Evolutionary conservation across 345 rosid genomes (phyloP).

Genomic region (Linum tenue): DNA sequence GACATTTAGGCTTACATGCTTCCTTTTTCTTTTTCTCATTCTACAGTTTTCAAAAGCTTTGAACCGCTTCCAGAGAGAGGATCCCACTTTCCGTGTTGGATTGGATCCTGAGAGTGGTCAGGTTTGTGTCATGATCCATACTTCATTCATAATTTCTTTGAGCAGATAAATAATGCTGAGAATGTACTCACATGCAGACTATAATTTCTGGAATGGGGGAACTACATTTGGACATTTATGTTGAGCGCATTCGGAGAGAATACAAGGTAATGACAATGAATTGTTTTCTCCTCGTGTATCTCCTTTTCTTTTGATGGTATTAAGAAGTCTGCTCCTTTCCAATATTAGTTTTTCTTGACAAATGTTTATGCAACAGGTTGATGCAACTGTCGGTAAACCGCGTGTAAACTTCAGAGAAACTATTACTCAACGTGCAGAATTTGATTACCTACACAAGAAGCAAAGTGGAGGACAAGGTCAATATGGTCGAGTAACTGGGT

Average conservation of each 20-base stretch:
- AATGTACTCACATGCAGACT: slow-evolving; percentile 41
- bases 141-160: slow-evolving; percentile 5
- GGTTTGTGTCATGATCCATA: slow-evolving; percentile 32
- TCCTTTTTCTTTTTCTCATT: slow-evolving; percentile 5
- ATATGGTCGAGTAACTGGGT: slow-evolving; percentile 91
- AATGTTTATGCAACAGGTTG: slow-evolving; percentile 46
- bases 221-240: slow-evolving; percentile 89
- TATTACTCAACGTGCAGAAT: slow-evolving; percentile 74
- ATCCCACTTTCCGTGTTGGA: slow-evolving; percentile 97
- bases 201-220: slow-evolving; percentile 99
- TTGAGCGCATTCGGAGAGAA: slow-evolving; percentile 90
- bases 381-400: slow-evolving; percentile 95
- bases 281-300: background rate
- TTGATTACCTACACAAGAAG: slow-evolving; percentile 96
- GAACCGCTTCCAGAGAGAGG: slow-evolving; percentile 89
- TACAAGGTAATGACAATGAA: slow-evolving; percentile 48
- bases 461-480: slow-evolving; percentile 99
- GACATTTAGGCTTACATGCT: background rate
- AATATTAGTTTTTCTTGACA: slow-evolving; percentile 7
- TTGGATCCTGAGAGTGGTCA: slow-evolving; percentile 97
- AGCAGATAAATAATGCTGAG: background rate
- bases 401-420: slow-evolving; percentile 97
- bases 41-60: slow-evolving; percentile 92
- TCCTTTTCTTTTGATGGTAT: background rate
- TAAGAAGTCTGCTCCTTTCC: background rate